Conservation (phyloP, 139 green algal genomes). For the Limnomonas spitsbergensis region DNA sequence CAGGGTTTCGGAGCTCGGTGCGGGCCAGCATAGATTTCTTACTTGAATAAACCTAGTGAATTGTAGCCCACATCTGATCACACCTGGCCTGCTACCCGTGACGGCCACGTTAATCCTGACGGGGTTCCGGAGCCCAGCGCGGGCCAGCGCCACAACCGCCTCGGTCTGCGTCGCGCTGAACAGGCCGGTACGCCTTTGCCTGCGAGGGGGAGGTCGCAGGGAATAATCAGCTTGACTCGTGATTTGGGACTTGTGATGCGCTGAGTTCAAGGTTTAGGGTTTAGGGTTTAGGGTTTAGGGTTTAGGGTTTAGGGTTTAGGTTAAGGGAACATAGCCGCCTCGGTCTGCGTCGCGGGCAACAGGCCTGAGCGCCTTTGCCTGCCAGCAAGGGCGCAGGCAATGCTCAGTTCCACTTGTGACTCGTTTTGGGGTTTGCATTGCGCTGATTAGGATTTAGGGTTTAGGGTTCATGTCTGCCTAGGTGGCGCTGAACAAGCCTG, state of each 20-base stretch:
- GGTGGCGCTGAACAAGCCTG: constrained; percentile 92
- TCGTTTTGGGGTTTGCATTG: too few species aligned
- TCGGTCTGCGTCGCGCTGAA: constrained; percentile 96
- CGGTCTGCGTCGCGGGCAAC: constrained; percentile 95
- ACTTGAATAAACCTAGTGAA: too few species aligned
- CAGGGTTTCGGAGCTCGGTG: constrained; percentile 89
- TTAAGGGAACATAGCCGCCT: constrained; percentile 48
- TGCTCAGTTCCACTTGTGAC: too few species aligned
- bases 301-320: too few species aligned
- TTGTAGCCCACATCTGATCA: constrained; percentile 2
- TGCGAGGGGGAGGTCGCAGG: constrained; percentile 67
- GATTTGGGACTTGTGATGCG: too few species aligned
- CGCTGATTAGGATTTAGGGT: too few species aligned
- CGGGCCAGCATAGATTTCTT: too few species aligned
- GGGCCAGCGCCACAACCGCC: constrained; percentile 67
- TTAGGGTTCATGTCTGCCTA: too few species aligned
- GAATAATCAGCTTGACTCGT: too few species aligned
- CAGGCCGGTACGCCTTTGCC: constrained; percentile 83
- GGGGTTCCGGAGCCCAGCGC: constrained; percentile 90
- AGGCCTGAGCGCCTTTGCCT: constrained; percentile 85
- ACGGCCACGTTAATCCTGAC: constrained; percentile 73
- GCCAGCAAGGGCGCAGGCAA: constrained; percentile 67
- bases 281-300: too few species aligned
- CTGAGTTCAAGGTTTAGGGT: too few species aligned
- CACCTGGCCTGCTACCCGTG: neutral